phyloP scores from a whole-genome alignment of 495 filamentous ascomycete species.

The Trichoderma orchidacearum region DNA sequence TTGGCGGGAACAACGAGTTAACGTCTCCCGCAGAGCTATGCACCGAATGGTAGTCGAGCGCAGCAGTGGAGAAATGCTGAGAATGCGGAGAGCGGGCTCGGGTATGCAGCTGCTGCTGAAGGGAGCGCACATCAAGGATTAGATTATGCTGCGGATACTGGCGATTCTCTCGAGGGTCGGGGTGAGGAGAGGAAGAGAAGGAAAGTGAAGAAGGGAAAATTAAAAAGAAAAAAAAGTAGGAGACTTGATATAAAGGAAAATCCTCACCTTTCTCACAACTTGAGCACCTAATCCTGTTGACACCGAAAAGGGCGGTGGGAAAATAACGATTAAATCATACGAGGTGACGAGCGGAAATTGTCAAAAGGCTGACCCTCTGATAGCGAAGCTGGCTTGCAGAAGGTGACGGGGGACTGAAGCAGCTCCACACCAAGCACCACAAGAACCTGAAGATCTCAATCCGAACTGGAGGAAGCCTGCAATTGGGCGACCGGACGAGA shows the following conservation, averaged over 20 bases:
- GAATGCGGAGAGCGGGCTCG: not conserved
- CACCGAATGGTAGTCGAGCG: not conserved
- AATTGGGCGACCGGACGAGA: not conserved
- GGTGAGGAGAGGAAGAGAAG: not conserved
- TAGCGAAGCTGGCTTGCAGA: not conserved
- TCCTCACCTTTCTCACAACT: not conserved
- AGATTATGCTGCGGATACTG: not conserved
- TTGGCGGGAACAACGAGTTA: constrained; percentile 55
- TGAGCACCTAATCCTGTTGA: not conserved
- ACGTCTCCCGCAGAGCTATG: constrained; percentile 44
- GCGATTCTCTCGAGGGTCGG: not conserved
- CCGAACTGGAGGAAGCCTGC: not conserved
- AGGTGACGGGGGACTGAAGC: not conserved
- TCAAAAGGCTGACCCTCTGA: not conserved
- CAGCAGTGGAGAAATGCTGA: not conserved
- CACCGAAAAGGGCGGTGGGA: constrained; percentile 1
- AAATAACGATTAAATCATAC: constrained; percentile 1
- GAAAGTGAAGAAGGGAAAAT: not conserved
- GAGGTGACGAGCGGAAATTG: not conserved
- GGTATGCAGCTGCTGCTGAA: constrained; percentile 3
- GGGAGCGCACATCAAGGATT: not conserved
- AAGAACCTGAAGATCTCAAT: not conserved
- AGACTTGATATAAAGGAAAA: not conserved
- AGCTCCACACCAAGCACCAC: not conserved
- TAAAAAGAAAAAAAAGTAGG: not conserved